Base-by-base conservation (phyloP, 2,329 filamentous ascomycete genomes). In the Sarocladium strictum region DNA sequence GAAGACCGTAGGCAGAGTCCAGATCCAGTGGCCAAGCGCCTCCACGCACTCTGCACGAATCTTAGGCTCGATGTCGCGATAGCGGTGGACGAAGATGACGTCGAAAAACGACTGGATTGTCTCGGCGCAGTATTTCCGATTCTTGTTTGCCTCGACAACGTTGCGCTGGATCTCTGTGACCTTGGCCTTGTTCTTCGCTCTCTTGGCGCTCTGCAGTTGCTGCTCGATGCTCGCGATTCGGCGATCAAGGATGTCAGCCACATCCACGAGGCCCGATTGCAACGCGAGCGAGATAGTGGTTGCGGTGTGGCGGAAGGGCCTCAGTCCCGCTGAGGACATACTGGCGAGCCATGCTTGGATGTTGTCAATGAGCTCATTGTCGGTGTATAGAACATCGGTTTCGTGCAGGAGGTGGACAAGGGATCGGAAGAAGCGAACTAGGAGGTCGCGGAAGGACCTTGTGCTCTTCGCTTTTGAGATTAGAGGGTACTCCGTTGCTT, bases 281-380 rank as follows among this genome's bases (percentile, higher is more conserved):
- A 96, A 86, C 15, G 89, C 81, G 32, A 97, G 75, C 1, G 89
- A 86, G 23, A 93, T 86, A 0, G 94, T 86, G 1, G 93, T 96
- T 1, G 92, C 89, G 0, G 94, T 99, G 70, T 99, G 94, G 59
- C 94, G 83, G 71, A 99, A 97, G 1, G 94, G 91, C 54, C 94
- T 85, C 58, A 93, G 85, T 3, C 84, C 80, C 0, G 91, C 92
- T 3, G 90, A 94, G 2, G 93, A 94, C 87, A 99, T 90, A 56
- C 89, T 88, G 37, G 86, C 86, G 57, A 97, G 78, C 94, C 94
- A 99, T 56, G 89, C 80, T 61, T 91, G 85, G 49, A 97, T 81
- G 65, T 96, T 96, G 67, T 97, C 91, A 64, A 96, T 84, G 52
- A 99, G 76, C 27, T 86, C 80, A 33, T 77, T 73, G 58, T 95